These are phyloP conservation scores for Cyclotella sp. DNA, from an alignment of 108 stramenopile genomes.

Conservation along the genomic window DNA sequence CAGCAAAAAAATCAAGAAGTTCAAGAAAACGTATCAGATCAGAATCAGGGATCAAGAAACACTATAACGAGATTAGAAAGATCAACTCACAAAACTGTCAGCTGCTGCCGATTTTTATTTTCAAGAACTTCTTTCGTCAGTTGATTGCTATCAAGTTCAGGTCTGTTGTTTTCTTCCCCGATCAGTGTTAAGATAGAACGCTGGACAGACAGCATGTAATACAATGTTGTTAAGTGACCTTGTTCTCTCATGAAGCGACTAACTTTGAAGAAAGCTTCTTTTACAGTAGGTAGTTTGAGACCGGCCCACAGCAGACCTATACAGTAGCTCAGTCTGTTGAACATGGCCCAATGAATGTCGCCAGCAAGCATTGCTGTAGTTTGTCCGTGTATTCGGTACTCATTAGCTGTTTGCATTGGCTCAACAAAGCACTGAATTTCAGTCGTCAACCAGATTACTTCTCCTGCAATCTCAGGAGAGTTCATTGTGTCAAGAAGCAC, in stretches of 20 bases:
- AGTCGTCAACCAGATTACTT: not conserved
- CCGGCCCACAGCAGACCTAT: not conserved
- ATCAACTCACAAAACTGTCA: not conserved
- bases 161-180: not conserved
- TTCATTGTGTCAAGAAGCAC: constrained; percentile 1
- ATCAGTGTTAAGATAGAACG: not conserved
- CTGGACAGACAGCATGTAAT: not conserved
- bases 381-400: not conserved
- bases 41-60: too few relatives aligned
- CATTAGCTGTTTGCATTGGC: constrained; percentile 19
- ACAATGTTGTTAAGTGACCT: not conserved
- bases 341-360: not conserved
- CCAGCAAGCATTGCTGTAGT: constrained; percentile 13
- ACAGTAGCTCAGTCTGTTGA: not conserved
- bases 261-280: not conserved
- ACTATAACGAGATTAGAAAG: not conserved
- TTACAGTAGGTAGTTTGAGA: not conserved
- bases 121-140: not conserved
- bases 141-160: not conserved
- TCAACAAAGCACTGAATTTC: constrained; percentile 8
- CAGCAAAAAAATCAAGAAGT: not conserved
- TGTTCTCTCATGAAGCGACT: constrained; percentile 2
- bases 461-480: not conserved
- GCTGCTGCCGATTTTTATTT: not conserved
- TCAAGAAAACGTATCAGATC: too few relatives aligned